Evolutionary conservation across 2,329 filamentous ascomycete species (phyloP), one percentile per base, ranked within the genome.

Genomic region (Juglanconis sp.): DNA sequence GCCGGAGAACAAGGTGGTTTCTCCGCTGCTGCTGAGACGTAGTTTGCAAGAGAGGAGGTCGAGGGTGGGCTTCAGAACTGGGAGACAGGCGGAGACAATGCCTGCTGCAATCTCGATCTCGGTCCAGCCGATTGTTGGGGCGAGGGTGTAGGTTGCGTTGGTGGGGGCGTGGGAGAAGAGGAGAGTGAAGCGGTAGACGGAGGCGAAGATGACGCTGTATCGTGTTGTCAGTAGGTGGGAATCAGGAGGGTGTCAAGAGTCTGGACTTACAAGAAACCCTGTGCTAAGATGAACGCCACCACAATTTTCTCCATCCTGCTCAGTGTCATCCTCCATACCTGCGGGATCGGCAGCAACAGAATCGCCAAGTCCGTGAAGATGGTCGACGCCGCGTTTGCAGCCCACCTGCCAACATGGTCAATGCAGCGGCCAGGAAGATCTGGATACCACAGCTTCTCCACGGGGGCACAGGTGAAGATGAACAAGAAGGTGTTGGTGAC

Each of bases 71-170:
- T 79, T 74, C 44, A 84, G 70, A 0, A 81, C 82, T 0, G 82
- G 82, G 0, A 83, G 76, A 63, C 79, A 82, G 6, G 81, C 81
- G 0, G 80, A 81, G 48, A 82, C 72, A 63, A 85, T 81, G 53
- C 80, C 82, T 0, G 77, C 75, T 0, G 78, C 73, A 68, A 79
- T 76, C 65, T 82, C 80, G 62, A 81, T 77, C 4, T 72, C 72
- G 6, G 78, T 79, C 80, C 79, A 82, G 56, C 74, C 77, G 4
- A 77, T 74, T 0, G 77, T 74, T 1, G 74, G 75, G 0, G 77
- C 77, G 8, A 82, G 71, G 0, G 78, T 78, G 66, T 80, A 81
- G n/a, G 73, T 72, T 3, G 77, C 76, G 56, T 81, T 78, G 8
- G 53, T 52, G 42, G 59, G 53, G 13, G 64, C 64, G 67, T 80